Evolutionary conservation across 495 filamentous ascomycete genomes (phyloP).

Genomic region (Penicillium parvum): DNA sequence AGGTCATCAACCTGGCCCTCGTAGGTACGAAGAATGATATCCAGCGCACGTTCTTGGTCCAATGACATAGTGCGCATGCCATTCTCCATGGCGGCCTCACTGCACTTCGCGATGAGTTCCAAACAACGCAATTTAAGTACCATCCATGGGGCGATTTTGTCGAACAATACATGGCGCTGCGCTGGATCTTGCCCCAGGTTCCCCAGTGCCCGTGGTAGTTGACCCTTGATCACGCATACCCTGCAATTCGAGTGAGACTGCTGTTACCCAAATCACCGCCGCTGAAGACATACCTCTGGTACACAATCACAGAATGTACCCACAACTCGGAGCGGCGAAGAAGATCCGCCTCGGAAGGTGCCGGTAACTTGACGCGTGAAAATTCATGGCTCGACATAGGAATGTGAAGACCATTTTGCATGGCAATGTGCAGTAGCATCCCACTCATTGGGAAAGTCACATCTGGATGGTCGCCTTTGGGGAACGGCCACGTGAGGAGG

Average conservation of each 20-base stretch:
- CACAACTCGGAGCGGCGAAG: slow-evolving; percentile 39
- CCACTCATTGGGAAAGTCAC: slow-evolving; percentile 39
- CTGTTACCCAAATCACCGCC: not conserved
- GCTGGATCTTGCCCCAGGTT: slow-evolving; percentile 33
- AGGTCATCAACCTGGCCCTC: slow-evolving; percentile 34
- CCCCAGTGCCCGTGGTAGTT: slow-evolving; percentile 28
- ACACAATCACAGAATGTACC: slow-evolving; percentile 40
- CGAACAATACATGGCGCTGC: slow-evolving; percentile 30
- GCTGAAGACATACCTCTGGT: slow-evolving; percentile 30
- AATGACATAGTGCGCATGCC: slow-evolving; percentile 35
- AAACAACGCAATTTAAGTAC: slow-evolving; percentile 33
- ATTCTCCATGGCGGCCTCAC: slow-evolving; percentile 31
- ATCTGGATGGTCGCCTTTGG: slow-evolving; percentile 41
- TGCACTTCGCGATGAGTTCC: slow-evolving; percentile 33
- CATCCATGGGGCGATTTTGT: slow-evolving; percentile 30
- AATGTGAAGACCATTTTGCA: slow-evolving; percentile 49
- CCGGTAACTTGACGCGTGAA: slow-evolving; percentile 29
- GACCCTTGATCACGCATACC: slow-evolving; percentile 37
- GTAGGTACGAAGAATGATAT: slow-evolving; percentile 32
- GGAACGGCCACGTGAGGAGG: slow-evolving; percentile 48
- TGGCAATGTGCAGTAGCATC: slow-evolving; percentile 41
- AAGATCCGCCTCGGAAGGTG: slow-evolving; percentile 34
- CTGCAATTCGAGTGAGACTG: slow-evolving; percentile 14
- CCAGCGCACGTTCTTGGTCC: slow-evolving; percentile 36
- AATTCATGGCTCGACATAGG: slow-evolving; percentile 49